These are phyloP conservation scores for Melastoma malabathricum DNA, from an alignment of 345 rosid genomes.

Conservation along the genomic window DNA sequence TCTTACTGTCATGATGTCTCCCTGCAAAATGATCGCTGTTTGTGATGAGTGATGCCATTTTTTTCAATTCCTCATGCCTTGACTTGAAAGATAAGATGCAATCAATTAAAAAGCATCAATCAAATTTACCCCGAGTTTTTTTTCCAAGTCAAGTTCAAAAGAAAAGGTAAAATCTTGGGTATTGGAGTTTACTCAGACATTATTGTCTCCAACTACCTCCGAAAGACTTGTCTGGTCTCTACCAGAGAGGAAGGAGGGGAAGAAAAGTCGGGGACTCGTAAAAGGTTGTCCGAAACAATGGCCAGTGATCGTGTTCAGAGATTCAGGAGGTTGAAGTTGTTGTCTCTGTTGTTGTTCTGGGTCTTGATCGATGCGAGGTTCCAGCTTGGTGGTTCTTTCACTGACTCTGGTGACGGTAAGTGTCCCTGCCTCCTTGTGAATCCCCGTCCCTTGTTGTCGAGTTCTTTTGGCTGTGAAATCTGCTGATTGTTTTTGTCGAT, in stretches of 20 bases:
- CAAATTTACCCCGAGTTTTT: neutral
- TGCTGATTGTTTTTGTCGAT: neutral
- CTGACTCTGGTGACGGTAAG: slow-evolving; percentile 6
- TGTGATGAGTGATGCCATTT: no score
- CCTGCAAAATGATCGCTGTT: no score
- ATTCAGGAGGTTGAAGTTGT: neutral
- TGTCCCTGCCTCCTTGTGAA: neutral
- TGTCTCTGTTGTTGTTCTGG: neutral
- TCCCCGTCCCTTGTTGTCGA: neutral
- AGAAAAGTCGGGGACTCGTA: no score
- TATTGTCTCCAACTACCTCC: no score
- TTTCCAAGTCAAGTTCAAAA: neutral
- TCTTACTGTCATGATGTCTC: no score
- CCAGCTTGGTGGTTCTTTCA: slow-evolving; percentile 2
- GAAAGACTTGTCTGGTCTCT: no score
- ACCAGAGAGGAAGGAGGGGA: no score
- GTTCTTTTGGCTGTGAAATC: neutral
- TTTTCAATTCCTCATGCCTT: neutral
- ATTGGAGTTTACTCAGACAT: no score
- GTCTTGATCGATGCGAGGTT: slow-evolving; percentile 1
- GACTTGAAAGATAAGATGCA: slow-evolving; percentile 21
- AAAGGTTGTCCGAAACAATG: no score
- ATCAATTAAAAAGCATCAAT: slow-evolving; percentile 7
- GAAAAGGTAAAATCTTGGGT: no score
- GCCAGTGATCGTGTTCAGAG: neutral